Base-by-base conservation (phyloP, 1,284 basidiomycete genomes). In the Tylopilus orsonianus region DNA sequence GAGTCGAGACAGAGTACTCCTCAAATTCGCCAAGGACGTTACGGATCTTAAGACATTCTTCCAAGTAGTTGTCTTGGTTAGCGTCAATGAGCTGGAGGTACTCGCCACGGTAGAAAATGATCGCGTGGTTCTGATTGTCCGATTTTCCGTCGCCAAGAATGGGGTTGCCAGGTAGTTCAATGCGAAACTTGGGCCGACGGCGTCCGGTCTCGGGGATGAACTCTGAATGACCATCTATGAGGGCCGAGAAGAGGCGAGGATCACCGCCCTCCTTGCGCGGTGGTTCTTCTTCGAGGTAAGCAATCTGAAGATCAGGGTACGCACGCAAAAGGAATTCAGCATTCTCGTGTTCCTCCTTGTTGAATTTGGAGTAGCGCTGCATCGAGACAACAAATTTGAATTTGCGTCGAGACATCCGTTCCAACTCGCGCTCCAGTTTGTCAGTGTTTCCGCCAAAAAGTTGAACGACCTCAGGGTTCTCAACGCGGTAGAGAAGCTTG, bases 331-430 rank as follows among this genome's bases (percentile, higher is more conserved):
- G 73, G 77, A 99, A 99, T 72, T 99, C 96, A 40, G 95, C 95
- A 69, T 99, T 99, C 76, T 99, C 96, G 56, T 94, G 88, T 71
- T 99, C 96, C 72, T 98, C 97, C 75, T 96, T 95, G 83, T 93
- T 97, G 81, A 99, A 99, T 73, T 98, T 98, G 62, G 92, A 93
- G 75, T 97, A 99, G 39, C 97, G 87, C 72, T 99, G 96, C 96
- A 99, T 99, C 42, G 97, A 98, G 46, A 99, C 94, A 61, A 97
- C 84, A 66, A 98, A 99, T 73, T 98, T 97, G 85, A 99, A 99
- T 76, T 99, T 99, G 67, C 97, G 82, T 30, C 95, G 83, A 10
- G 94, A 87, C 95, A 99, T 98, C 42, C 95, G 83, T 71, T 99
- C 96, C 44, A 99, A 80, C 71, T 99, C 96, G 34, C 93, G 87